A percentile compares a stretch with the other conserved stretches of the same genome.
Evolutionary conservation across 2,329 filamentous ascomycete species (phyloP).

Genomic region (Dichotomopilus funicola): DNA sequence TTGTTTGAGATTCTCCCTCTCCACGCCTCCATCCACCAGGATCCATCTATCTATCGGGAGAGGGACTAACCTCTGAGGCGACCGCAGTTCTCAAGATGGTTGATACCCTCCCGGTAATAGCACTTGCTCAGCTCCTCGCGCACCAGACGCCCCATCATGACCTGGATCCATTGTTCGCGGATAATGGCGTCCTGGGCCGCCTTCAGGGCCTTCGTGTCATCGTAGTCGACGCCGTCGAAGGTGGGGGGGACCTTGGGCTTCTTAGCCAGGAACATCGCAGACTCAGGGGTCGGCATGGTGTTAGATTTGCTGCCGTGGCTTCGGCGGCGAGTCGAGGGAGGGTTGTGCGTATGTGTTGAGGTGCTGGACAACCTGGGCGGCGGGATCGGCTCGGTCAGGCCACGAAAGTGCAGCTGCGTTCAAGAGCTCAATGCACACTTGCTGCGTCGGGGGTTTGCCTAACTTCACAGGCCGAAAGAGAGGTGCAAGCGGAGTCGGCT

Average conservation of each 20-base stretch:
- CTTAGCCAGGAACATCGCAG: slow-evolving; percentile 71
- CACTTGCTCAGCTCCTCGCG: slow-evolving; percentile 80
- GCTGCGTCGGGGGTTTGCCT: slow-evolving; percentile 8
- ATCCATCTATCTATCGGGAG: background rate
- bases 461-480: slow-evolving; percentile 4
- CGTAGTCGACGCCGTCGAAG: slow-evolving; percentile 82
- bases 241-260: slow-evolving; percentile 77
- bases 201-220: slow-evolving; percentile 75
- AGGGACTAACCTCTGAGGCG: slow-evolving; percentile 63
- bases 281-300: slow-evolving; percentile 77
- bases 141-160: slow-evolving; percentile 82
- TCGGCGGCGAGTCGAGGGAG: slow-evolving; percentile 1
- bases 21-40: background rate
- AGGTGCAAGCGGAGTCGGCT: no score
- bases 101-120: slow-evolving; percentile 77
- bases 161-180: slow-evolving; percentile 80
- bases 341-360: slow-evolving; percentile 1
- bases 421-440: background rate
- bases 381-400: slow-evolving; percentile 1
- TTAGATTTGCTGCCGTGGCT: background rate
- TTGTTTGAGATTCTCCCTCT: background rate
- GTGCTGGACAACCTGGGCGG: slow-evolving; percentile 7
- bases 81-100: slow-evolving; percentile 84
- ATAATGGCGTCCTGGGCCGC: slow-evolving; percentile 76
- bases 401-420: slow-evolving; percentile 9